Percentiles rank a stretch among this genome's conserved stretches.
Conservation (phyloP, 257 asterid species). For the Vinca minor region DNA sequence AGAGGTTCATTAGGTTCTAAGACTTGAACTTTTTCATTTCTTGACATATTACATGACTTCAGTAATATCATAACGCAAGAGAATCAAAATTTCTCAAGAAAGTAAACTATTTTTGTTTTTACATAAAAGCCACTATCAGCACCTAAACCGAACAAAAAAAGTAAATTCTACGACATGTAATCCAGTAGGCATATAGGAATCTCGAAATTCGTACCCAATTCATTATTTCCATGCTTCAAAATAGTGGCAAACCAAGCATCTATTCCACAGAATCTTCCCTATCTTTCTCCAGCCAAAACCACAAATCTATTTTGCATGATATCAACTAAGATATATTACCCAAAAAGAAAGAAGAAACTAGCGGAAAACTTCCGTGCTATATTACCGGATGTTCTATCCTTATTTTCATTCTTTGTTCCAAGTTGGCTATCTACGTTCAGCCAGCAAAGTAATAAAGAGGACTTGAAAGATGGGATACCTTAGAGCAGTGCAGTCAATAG, state of each 20-base stretch:
- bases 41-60: constrained; percentile 27
- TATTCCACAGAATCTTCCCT: background rate
- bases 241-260: background rate
- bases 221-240: too few relatives aligned
- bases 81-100: background rate
- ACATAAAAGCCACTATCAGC: too few relatives aligned
- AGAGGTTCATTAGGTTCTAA: constrained; percentile 57
- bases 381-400: background rate
- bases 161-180: too few relatives aligned
- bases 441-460: too few relatives aligned
- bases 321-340: too few relatives aligned
- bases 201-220: too few relatives aligned
- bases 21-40: constrained; percentile 28
- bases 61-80: background rate
- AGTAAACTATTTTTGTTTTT: too few relatives aligned
- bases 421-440: background rate
- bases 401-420: background rate
- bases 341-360: too few relatives aligned
- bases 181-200: too few relatives aligned
- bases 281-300: background rate
- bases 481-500: too few relatives aligned
- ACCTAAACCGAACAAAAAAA: too few relatives aligned
- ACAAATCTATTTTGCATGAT: background rate
- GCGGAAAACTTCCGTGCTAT: background rate
- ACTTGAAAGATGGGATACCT: too few relatives aligned